Evolutionary conservation across 306 rosid species (phyloP).

Genomic region (Cyclanthera cordifolia): DNA sequence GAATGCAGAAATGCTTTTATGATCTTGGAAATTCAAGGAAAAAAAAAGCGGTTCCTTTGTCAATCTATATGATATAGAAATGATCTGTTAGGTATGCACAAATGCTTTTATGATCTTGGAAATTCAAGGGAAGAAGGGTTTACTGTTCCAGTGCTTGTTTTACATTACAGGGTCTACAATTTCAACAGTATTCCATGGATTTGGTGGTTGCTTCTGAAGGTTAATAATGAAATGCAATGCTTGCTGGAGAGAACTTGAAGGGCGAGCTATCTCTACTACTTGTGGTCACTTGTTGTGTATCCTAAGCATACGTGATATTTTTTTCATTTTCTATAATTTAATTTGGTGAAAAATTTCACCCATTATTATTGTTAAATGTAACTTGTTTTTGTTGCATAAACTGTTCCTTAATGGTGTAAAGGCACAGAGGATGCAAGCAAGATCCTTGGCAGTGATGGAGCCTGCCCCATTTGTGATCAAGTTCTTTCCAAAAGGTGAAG

Average conservation of each 20-base stretch:
- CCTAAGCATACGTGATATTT: conserved; percentile 21
- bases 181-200: conserved; percentile 24
- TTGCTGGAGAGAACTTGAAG: conserved; percentile 96
- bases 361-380: background rate
- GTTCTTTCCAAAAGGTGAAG: conserved; percentile 92
- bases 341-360: background rate
- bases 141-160: background rate
- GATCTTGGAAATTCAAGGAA: background rate
- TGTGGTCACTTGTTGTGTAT: conserved; percentile 94
- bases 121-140: background rate
- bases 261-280: conserved; percentile 82
- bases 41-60: background rate
- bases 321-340: conserved; percentile 1
- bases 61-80: background rate
- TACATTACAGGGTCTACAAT: conserved; percentile 23
- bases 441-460: conserved; percentile 82
- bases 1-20: background rate
- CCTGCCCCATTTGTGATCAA: conserved; percentile 91
- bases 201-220: conserved; percentile 26
- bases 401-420: conserved; percentile 41
- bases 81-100: background rate
- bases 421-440: conserved; percentile 96
- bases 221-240: conserved; percentile 95
- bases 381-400: background rate
- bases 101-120: background rate